Conservation (phyloP, 805 yeast genomes). For the Monosporozyma yasuniensis region DNA sequence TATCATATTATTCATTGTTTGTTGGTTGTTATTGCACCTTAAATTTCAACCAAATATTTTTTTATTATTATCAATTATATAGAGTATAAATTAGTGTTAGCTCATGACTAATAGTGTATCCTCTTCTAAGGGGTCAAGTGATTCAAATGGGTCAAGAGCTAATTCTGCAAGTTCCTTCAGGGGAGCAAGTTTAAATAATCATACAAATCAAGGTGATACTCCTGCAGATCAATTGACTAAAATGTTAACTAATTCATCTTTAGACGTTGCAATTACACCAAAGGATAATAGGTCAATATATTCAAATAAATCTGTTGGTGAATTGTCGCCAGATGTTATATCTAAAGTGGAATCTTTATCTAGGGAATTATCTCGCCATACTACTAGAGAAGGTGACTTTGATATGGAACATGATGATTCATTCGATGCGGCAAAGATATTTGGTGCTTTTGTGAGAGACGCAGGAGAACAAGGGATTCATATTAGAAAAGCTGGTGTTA, state of each 20-base stretch:
- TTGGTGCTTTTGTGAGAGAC: slow-evolving; percentile 32
- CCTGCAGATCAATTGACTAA: slow-evolving; percentile 8
- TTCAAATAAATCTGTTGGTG: not conserved
- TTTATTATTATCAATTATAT: no score
- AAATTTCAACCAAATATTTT: no score
- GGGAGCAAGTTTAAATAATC: not conserved
- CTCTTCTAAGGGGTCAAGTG: not conserved
- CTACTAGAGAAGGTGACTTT: slow-evolving; percentile 14
- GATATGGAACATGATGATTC: slow-evolving; percentile 5
- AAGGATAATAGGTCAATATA: not conserved
- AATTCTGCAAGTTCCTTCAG: not conserved
- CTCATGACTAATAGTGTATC: not conserved
- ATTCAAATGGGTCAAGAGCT: not conserved
- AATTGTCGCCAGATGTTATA: slow-evolving; percentile 9
- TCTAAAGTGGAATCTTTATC: slow-evolving; percentile 21
- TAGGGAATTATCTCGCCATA: slow-evolving; percentile 18
- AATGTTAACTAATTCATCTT: slow-evolving; percentile 6
- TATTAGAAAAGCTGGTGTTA: slow-evolving; percentile 37
- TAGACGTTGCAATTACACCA: not conserved
- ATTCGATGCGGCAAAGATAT: slow-evolving; percentile 22
- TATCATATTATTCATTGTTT: no score
- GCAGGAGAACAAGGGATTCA: slow-evolving; percentile 42
- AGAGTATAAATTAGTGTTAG: no score
- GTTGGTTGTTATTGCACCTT: no score
- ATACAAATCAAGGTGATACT: slow-evolving; percentile 5